A percentile compares a stretch with the other conserved stretches of the same genome.
phyloP scores from a whole-genome alignment of 2,329 filamentous ascomycete genomes.

The Claviceps maximensis region DNA sequence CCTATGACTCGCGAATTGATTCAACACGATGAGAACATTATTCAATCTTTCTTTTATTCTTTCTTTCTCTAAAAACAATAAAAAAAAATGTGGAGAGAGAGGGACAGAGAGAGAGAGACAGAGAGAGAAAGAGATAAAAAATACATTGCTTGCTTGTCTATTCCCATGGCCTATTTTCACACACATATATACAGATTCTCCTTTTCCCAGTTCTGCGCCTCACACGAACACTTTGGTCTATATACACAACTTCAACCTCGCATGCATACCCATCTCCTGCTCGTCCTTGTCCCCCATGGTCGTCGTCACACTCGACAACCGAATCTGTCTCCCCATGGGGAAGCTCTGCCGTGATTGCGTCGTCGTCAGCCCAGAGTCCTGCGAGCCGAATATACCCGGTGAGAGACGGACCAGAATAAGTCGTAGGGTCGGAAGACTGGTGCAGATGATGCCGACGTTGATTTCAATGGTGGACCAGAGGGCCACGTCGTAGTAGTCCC shows the following conservation, averaged over 20 bases:
- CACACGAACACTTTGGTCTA: not conserved
- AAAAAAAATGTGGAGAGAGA: not conserved
- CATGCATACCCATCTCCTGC: not conserved
- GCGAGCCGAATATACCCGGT: conserved; percentile 1
- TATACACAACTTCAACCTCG: not conserved
- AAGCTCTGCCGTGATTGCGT: not conserved
- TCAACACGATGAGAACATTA: too few species aligned
- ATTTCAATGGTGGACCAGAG: conserved; percentile 20
- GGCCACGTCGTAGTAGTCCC: conserved; percentile 11
- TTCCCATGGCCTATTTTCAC: too few species aligned
- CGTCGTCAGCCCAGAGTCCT: not conserved
- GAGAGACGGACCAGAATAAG: conserved; percentile 8
- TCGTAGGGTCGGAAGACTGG: conserved; percentile 17
- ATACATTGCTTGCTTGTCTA: too few species aligned
- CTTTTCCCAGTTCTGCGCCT: too few species aligned
- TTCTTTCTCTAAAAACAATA: not conserved
- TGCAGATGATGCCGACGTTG: conserved; percentile 19
- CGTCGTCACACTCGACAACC: conserved; percentile 2
- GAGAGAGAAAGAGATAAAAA: not conserved
- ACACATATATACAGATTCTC: too few species aligned
- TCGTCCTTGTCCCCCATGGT: not conserved
- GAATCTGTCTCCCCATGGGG: not conserved
- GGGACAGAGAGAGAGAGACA: too few species aligned
- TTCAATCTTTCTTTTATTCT: too few species aligned
- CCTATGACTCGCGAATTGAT: too few species aligned